These are phyloP conservation scores for Fibroporia radiculosa DNA, from an alignment of 768 basidiomycete species.

Conservation along the genomic window DNA sequence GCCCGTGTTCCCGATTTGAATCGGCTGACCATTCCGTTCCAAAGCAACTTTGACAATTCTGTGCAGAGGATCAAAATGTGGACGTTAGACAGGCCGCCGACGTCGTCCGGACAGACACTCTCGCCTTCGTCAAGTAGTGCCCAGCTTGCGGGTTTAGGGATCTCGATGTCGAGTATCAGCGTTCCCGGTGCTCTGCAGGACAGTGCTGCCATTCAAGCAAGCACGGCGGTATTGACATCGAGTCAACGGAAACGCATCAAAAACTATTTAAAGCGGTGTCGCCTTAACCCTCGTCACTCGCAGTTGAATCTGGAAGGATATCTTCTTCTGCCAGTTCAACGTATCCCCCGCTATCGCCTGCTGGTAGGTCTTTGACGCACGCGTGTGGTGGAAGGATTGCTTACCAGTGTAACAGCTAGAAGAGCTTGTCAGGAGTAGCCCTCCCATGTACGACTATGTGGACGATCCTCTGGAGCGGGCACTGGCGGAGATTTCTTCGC, in stretches of 20 bases:
- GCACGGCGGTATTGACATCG: slow-evolving; percentile 54
- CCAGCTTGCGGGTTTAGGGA: slow-evolving; percentile 55
- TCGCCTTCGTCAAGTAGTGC: slow-evolving; percentile 56
- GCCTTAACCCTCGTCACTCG: slow-evolving; percentile 82
- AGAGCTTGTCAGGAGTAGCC: slow-evolving; percentile 77
- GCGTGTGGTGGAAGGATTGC: neutral
- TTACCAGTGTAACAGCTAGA: slow-evolving; percentile 52
- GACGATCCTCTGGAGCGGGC: slow-evolving; percentile 85
- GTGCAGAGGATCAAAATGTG: slow-evolving; percentile 84
- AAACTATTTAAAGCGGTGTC: slow-evolving; percentile 83
- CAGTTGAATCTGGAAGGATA: slow-evolving; percentile 94
- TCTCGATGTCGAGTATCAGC: slow-evolving; percentile 45
- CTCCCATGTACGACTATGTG: slow-evolving; percentile 66
- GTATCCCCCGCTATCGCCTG: slow-evolving; percentile 94
- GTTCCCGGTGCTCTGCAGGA: slow-evolving; percentile 37
- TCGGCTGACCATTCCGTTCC: slow-evolving; percentile 4
- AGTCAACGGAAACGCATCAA: slow-evolving; percentile 86
- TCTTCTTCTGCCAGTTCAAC: slow-evolving; percentile 88
- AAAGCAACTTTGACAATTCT: slow-evolving; percentile 95
- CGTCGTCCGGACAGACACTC: slow-evolving; percentile 35
- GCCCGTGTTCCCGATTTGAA: slow-evolving; percentile 7
- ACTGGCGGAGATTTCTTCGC: slow-evolving; percentile 74
- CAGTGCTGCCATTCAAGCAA: slow-evolving; percentile 26
- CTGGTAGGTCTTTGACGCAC: slow-evolving; percentile 49
- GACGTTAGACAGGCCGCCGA: slow-evolving; percentile 50